phyloP scores from a whole-genome alignment of 495 filamentous ascomycete species.

The Penicillium malachiteum region DNA sequence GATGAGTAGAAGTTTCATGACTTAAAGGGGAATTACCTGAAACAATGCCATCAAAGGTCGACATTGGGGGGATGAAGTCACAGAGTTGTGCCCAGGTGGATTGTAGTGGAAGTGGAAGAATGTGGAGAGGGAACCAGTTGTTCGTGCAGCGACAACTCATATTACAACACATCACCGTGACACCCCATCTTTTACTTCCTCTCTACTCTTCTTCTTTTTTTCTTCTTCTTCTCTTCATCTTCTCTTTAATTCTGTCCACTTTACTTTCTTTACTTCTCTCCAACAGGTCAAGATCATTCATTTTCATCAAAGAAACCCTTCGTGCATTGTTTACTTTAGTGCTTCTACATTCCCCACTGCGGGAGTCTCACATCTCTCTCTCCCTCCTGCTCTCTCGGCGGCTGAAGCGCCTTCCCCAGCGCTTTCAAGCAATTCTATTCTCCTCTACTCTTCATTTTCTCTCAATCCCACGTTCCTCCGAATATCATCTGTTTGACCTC shows the following conservation, averaged over 20 bases:
- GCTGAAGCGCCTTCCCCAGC: constrained; percentile 3
- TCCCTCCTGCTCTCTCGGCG: not conserved
- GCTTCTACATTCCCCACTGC: not conserved
- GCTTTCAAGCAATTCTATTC: constrained; percentile 4
- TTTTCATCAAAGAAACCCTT: not conserved
- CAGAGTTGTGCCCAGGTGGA: not conserved
- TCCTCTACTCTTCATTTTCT: constrained; percentile 6
- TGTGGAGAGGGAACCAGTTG: constrained; percentile 1
- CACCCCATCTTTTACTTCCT: not conserved
- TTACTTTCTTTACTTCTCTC: not conserved
- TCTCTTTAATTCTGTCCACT: not conserved
- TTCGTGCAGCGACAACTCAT: constrained; percentile 5
- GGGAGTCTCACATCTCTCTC: constrained; percentile 2
- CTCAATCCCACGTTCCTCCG: not conserved
- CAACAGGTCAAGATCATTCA: not conserved
- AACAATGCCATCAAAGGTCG: constrained; percentile 76
- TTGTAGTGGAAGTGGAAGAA: not conserved
- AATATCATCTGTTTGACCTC: constrained; percentile 6
- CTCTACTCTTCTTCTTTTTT: not conserved
- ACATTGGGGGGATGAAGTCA: constrained; percentile 51
- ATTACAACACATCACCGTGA: constrained; percentile 3
- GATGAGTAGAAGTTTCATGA: not conserved
- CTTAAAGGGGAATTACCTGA: constrained; percentile 40
- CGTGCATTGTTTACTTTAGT: not conserved
- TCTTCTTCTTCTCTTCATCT: not conserved